phyloP scores from a whole-genome alignment of 768 basidiomycete genomes.

The Kwoniella heveanensis region DNA sequence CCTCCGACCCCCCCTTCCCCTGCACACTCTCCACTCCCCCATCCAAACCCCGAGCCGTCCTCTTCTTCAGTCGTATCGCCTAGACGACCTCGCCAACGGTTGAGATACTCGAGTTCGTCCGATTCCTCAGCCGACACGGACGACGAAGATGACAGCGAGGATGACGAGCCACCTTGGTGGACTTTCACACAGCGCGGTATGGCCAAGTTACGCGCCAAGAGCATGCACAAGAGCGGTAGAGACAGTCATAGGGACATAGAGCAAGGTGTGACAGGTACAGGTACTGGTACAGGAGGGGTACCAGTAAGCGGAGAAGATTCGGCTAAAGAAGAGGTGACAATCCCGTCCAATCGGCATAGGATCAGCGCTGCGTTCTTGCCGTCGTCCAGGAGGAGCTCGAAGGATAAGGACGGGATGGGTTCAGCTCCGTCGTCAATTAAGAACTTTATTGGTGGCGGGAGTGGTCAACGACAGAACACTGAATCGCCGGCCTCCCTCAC shows the following conservation, averaged over 20 bases:
- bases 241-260: constrained; percentile 10
- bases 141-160: constrained; percentile 14
- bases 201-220: constrained; percentile 38
- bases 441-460: constrained; percentile 4
- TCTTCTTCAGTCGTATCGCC: constrained; percentile 9
- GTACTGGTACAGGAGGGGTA: neutral
- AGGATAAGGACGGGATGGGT: constrained; percentile 11
- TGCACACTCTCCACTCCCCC: constrained; percentile 15
- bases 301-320: constrained; percentile 7
- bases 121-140: constrained; percentile 24
- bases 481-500: neutral
- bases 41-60: neutral
- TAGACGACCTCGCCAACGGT: constrained; percentile 24
- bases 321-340: constrained; percentile 12
- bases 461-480: neutral
- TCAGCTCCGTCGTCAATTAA: constrained; percentile 11
- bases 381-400: constrained; percentile 17
- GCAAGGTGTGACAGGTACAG: too few relatives aligned
- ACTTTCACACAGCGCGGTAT: constrained; percentile 43
- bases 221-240: constrained; percentile 8
- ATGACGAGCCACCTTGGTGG: constrained; percentile 50
- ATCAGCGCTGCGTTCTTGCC: constrained; percentile 9
- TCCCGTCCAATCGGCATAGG: constrained; percentile 8
- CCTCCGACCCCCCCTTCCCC: constrained; percentile 38
- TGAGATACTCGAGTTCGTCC: constrained; percentile 33